These are phyloP conservation scores for Phytophthora vignae DNA, from an alignment of 352 stramenopile genomes.

Conservation along the genomic window DNA sequence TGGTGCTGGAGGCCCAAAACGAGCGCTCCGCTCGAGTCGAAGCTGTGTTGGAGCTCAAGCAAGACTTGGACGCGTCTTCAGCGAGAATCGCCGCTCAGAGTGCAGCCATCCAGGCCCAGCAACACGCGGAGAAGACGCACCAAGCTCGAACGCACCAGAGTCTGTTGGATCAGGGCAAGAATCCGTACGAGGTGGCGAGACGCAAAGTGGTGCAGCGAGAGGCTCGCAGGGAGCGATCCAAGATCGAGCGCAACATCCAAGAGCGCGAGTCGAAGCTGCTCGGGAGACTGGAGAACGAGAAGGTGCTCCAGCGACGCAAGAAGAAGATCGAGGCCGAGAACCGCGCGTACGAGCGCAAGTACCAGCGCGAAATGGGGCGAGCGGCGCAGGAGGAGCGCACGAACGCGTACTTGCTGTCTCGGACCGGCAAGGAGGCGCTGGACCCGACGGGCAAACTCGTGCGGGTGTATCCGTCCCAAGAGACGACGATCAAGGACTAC, in stretches of 20 bases:
- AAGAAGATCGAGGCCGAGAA: conserved; percentile 52
- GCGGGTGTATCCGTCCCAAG: conserved; percentile 74
- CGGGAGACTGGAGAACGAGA: conserved; percentile 60
- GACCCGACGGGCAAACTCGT: conserved; percentile 70
- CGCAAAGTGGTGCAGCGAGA: conserved; percentile 47
- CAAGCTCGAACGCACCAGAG: conserved; percentile 56
- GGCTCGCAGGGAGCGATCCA: conserved; percentile 42
- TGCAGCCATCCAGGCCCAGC: conserved; percentile 36
- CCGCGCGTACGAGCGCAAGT: conserved; percentile 67
- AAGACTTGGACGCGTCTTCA: conserved; percentile 56
- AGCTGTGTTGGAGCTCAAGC: conserved; percentile 69
- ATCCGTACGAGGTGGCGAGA: conserved; percentile 81
- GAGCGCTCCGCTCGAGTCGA: conserved; percentile 51
- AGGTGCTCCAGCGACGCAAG: conserved; percentile 41
- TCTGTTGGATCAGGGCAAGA: conserved; percentile 72
- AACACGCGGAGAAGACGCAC: conserved; percentile 34
- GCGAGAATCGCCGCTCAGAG: conserved; percentile 58
- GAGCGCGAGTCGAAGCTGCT: conserved; percentile 63
- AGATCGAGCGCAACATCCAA: conserved; percentile 62
- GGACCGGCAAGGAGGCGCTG: conserved; percentile 65
- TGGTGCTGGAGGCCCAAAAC: conserved; percentile 43
- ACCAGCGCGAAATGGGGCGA: conserved; percentile 76
- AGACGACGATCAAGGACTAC: conserved; percentile 74
- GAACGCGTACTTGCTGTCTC: conserved; percentile 59
- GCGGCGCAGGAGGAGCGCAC: conserved; percentile 61